Evolutionary conservation across 2,329 filamentous ascomycete genomes (phyloP).

Genomic region (Graphium sp.): DNA sequence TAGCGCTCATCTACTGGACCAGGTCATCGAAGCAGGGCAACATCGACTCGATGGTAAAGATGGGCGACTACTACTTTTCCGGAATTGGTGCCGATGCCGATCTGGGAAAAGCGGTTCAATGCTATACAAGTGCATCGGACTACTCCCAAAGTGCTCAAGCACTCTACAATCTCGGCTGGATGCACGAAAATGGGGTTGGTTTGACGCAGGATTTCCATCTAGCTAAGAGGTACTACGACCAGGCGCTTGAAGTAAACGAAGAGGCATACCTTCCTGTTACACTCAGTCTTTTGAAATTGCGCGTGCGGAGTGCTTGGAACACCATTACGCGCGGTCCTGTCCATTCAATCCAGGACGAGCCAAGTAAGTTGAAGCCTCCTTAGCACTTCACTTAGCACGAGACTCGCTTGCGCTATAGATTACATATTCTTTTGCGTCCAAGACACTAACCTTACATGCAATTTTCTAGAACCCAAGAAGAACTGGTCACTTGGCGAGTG

Average conservation of each 20-base stretch:
- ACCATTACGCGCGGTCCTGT: slow-evolving; percentile 77
- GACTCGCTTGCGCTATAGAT: not conserved
- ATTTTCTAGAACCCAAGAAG: slow-evolving; percentile 42
- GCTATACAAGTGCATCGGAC: slow-evolving; percentile 85
- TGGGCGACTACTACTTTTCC: slow-evolving; percentile 90
- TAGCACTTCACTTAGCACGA: not conserved
- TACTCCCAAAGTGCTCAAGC: slow-evolving; percentile 87
- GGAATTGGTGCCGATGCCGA: slow-evolving; percentile 61
- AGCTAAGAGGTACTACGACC: slow-evolving; percentile 89
- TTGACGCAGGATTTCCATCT: slow-evolving; percentile 93
- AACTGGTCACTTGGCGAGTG: slow-evolving; percentile 72
- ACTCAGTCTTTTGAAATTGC: slow-evolving; percentile 70
- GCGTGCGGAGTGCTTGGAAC: slow-evolving; percentile 85
- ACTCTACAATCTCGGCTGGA: slow-evolving; percentile 95
- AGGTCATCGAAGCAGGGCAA: slow-evolving; percentile 86
- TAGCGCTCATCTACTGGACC: slow-evolving; percentile 88
- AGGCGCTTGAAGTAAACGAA: slow-evolving; percentile 76
- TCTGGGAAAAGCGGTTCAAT: slow-evolving; percentile 75
- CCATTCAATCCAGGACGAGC: slow-evolving; percentile 83
- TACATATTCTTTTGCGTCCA: not conserved
- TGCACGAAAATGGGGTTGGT: slow-evolving; percentile 94
- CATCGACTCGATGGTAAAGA: slow-evolving; percentile 87
- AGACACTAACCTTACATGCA: no score
- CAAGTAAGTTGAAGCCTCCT: slow-evolving; percentile 39
- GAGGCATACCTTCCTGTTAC: slow-evolving; percentile 92